phyloP scores from a whole-genome alignment of 2,329 filamentous ascomycete genomes.

The Apiospora marii region DNA sequence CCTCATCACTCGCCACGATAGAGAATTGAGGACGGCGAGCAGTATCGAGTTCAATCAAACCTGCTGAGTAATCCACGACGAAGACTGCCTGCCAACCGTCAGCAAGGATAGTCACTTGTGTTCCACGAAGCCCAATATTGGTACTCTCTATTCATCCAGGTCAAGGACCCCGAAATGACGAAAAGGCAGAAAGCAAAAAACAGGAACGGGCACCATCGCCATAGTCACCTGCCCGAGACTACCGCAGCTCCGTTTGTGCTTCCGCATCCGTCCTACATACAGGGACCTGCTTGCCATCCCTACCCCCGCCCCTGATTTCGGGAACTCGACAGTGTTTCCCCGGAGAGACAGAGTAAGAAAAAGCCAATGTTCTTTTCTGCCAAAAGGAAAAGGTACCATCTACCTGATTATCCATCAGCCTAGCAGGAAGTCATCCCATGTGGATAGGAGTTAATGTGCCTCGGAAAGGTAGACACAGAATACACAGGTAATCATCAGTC shows the following conservation, averaged over 20 bases:
- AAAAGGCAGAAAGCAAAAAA: background rate
- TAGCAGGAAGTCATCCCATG: background rate
- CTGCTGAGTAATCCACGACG: too few relatives aligned
- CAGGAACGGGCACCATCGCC: too few relatives aligned
- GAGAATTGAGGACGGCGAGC: too few relatives aligned
- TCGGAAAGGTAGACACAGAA: background rate
- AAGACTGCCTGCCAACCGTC: too few relatives aligned
- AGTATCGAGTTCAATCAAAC: too few relatives aligned
- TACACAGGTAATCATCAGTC: background rate
- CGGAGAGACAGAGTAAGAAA: background rate
- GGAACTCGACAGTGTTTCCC: background rate
- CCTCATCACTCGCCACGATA: too few relatives aligned
- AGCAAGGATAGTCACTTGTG: background rate
- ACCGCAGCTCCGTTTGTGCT: background rate
- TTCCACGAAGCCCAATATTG: too few relatives aligned
- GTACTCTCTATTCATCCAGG: too few relatives aligned
- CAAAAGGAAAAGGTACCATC: background rate
- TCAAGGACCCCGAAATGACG: background rate
- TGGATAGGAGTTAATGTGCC: background rate
- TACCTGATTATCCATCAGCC: background rate
- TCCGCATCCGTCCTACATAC: background rate
- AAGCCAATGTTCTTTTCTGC: background rate
- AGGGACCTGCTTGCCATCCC: too few relatives aligned
- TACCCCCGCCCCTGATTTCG: background rate
- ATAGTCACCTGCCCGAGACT: background rate